Evolutionary conservation across 176 grass and related monocot species (phyloP).

Genomic region (Oropetium thomaeum): DNA sequence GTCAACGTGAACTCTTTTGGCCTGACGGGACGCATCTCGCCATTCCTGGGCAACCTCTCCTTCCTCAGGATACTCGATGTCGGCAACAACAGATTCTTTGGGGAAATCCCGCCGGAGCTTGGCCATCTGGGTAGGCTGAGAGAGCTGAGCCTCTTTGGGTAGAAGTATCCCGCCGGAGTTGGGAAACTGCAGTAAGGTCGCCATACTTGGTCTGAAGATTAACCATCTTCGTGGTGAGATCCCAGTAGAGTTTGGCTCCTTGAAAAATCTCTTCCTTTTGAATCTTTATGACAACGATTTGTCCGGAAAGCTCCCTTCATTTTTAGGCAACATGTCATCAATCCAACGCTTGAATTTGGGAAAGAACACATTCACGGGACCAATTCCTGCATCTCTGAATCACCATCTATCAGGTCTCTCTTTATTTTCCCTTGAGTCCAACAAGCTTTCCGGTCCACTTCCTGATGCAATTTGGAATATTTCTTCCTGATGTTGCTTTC

Average conservation of each 20-base stretch:
- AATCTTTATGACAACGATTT: background rate
- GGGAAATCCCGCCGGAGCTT: conserved; percentile 25
- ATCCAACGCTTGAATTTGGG: background rate
- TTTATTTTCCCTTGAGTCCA: background rate
- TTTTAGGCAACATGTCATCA: conserved; percentile 10
- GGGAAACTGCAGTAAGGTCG: background rate
- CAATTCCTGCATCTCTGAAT: conserved; percentile 2
- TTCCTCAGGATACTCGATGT: conserved; percentile 23
- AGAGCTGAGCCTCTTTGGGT: conserved; percentile 27
- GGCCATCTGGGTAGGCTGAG: conserved; percentile 11
- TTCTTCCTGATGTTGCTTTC: background rate
- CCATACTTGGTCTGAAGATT: background rate
- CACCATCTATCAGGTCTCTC: background rate
- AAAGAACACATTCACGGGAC: conserved; percentile 8
- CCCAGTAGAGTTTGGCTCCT: conserved; percentile 1
- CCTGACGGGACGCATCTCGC: conserved; percentile 22
- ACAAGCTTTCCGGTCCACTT: conserved; percentile 13
- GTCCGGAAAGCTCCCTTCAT: conserved; percentile 21
- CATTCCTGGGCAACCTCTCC: conserved; percentile 44
- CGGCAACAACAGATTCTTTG: conserved; percentile 5
- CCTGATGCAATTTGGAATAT: conserved; percentile 29
- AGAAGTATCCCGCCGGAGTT: conserved; percentile 20
- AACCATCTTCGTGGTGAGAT: conserved; percentile 40
- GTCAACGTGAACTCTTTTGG: background rate
- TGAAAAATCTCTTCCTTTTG: conserved; percentile 9